Percentiles rank a stretch among this genome's conserved stretches.
These are phyloP conservation scores for Aspergillus piperis DNA, from an alignment of 2,329 filamentous ascomycete species.

Conservation along the genomic window DNA sequence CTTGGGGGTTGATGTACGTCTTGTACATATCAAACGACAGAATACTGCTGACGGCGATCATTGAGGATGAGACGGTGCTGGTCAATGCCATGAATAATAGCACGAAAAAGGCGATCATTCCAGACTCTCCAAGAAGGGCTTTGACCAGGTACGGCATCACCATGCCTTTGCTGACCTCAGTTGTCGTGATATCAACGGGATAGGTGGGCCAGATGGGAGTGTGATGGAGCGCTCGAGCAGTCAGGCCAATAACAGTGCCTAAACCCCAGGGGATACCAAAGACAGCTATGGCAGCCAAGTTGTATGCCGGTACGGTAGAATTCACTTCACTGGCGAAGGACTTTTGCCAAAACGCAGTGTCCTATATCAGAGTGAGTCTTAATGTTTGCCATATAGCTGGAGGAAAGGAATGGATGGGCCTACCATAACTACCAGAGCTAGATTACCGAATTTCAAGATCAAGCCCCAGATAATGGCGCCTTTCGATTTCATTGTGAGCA, in stretches of 20 bases:
- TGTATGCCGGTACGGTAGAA: slow-evolving; percentile 52
- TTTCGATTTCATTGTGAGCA: slow-evolving; percentile 53
- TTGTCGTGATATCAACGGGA: slow-evolving; percentile 42
- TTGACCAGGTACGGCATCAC: slow-evolving; percentile 52
- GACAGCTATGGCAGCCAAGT: slow-evolving; percentile 48
- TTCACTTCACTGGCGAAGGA: slow-evolving; percentile 52
- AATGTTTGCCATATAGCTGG: not conserved
- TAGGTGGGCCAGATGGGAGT: slow-evolving; percentile 50
- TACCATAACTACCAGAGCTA: slow-evolving; percentile 53
- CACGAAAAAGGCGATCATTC: slow-evolving; percentile 49
- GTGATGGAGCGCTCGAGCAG: slow-evolving; percentile 49
- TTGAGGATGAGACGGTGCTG: slow-evolving; percentile 52
- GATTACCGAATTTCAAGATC: slow-evolving; percentile 52
- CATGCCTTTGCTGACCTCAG: slow-evolving; percentile 47
- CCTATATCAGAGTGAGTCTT: slow-evolving; percentile 22
- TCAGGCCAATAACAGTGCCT: slow-evolving; percentile 51
- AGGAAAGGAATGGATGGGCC: not conserved
- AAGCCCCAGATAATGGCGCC: slow-evolving; percentile 48
- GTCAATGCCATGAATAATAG: slow-evolving; percentile 57
- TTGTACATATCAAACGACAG: slow-evolving; percentile 54
- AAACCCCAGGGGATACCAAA: slow-evolving; percentile 52
- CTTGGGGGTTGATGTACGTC: slow-evolving; percentile 52
- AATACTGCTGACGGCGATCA: slow-evolving; percentile 56
- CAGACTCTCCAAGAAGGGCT: slow-evolving; percentile 47
- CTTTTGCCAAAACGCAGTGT: slow-evolving; percentile 58